These are phyloP conservation scores for Fusarium stilboides DNA, from an alignment of 2,329 filamentous ascomycete species.

Conservation along the genomic window DNA sequence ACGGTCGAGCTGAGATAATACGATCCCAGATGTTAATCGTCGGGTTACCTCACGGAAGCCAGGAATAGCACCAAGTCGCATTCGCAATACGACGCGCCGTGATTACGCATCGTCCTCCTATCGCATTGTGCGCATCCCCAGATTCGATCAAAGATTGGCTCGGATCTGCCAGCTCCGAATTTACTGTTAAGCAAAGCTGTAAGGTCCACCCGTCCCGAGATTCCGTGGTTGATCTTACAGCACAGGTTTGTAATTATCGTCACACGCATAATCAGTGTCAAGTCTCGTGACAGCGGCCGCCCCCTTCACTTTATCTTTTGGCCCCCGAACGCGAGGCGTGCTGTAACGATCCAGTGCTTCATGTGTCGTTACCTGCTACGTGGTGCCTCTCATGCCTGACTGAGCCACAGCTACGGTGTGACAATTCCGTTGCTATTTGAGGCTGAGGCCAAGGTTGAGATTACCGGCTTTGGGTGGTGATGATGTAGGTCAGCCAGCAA, in stretches of 20 bases:
- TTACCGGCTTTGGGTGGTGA: conserved; percentile 18
- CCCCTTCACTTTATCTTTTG: not conserved
- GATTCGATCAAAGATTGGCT: conserved; percentile 30
- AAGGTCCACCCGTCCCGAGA: conserved; percentile 4
- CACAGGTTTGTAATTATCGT: not conserved
- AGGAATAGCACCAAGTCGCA: conserved; percentile 40
- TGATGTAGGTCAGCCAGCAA: conserved; percentile 28
- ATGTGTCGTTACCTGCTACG: conserved; percentile 25
- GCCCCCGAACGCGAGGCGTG: conserved; percentile 6
- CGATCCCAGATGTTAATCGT: not conserved
- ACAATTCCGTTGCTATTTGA: conserved; percentile 15
- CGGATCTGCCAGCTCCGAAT: conserved; percentile 26
- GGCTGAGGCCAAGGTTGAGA: conserved; percentile 21
- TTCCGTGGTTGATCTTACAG: conserved; percentile 4
- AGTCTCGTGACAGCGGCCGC: conserved; percentile 25
- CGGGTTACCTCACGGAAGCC: conserved; percentile 7
- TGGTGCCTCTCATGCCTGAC: not conserved
- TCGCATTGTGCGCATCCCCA: conserved; percentile 9
- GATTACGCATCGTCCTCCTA: conserved; percentile 21
- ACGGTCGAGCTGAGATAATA: conserved; percentile 19
- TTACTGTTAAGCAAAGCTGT: conserved; percentile 6
- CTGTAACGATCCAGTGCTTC: conserved; percentile 23
- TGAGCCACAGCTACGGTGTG: conserved; percentile 12
- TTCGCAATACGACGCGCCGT: conserved; percentile 21
- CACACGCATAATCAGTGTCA: conserved; percentile 1